Conservation (phyloP, 2,329 filamentous ascomycete genomes). For the Drechslerella coelobrocha region DNA sequence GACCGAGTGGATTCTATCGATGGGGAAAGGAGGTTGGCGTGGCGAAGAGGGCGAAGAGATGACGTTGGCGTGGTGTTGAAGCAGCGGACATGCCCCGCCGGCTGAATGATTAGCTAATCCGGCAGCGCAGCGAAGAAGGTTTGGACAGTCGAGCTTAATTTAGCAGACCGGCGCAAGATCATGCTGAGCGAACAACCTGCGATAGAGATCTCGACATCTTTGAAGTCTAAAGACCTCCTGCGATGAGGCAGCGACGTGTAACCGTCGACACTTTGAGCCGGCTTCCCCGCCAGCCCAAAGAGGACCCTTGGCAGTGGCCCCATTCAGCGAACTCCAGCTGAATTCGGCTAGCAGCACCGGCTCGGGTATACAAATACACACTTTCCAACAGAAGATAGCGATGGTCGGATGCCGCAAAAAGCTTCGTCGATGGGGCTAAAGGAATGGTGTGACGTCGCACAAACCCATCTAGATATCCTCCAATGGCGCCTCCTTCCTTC, state of each 20-base stretch:
- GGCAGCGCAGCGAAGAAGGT: not conserved
- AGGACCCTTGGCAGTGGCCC: no score
- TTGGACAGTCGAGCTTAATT: not conserved
- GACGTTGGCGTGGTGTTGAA: conserved; percentile 3
- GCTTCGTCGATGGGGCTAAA: no score
- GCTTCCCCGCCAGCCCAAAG: no score
- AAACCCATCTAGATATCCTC: not conserved
- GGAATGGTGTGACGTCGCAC: no score
- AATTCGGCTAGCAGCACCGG: not conserved
- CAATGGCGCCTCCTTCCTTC: conserved; percentile 15
- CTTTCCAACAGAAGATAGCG: no score
- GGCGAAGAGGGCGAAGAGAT: not conserved
- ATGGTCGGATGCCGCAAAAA: not conserved
- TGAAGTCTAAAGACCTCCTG: not conserved
- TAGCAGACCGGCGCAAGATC: no score
- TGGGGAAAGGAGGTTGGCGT: conserved; percentile 1
- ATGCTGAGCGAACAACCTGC: not conserved
- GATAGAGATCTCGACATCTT: not conserved
- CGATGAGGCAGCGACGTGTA: no score
- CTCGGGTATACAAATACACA: not conserved
- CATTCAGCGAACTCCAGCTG: no score
- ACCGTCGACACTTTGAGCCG: no score
- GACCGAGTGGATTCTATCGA: not conserved
- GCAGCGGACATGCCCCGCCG: not conserved
- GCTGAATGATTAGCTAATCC: not conserved